A percentile compares a stretch with the other conserved stretches of the same genome.
phyloP scores from a whole-genome alignment of 371 early-diverging fungal genomes.

The Mortierella sp. region DNA sequence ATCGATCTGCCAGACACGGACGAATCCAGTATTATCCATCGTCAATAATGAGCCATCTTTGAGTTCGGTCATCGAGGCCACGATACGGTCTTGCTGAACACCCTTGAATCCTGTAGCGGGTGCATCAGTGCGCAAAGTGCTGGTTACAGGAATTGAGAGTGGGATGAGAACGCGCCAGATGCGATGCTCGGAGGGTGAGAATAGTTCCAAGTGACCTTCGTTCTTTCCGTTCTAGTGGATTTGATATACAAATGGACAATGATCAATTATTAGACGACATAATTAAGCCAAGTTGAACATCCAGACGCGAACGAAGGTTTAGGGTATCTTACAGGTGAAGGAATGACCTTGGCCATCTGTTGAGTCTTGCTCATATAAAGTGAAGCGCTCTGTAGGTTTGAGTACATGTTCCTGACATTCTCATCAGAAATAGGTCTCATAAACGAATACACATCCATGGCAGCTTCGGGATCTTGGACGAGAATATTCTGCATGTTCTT shows the following conservation, averaged over 20 bases:
- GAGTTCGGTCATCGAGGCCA: conserved; percentile 73
- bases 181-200: conserved; percentile 66
- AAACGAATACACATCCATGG: conserved; percentile 57
- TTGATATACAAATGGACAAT: neutral
- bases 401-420: conserved; percentile 56
- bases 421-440: conserved; percentile 57
- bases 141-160: conserved; percentile 64
- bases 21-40: conserved; percentile 74
- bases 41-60: conserved; percentile 75
- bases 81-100: conserved; percentile 65
- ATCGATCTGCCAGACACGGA: conserved; percentile 79
- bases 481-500: conserved; percentile 47
- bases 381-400: conserved; percentile 63
- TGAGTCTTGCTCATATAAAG: conserved; percentile 62
- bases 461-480: conserved; percentile 38
- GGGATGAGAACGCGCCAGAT: conserved; percentile 76
- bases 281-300: neutral
- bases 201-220: conserved; percentile 73
- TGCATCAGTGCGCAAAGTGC: conserved; percentile 50
- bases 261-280: neutral
- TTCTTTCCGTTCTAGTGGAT: conserved; percentile 67
- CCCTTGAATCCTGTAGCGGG: conserved; percentile 62
- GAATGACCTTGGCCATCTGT: conserved; percentile 72
- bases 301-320: neutral
- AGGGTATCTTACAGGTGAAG: conserved; percentile 50